Base-by-base conservation (phyloP, 306 rosid species). In the Geum urbanum region DNA sequence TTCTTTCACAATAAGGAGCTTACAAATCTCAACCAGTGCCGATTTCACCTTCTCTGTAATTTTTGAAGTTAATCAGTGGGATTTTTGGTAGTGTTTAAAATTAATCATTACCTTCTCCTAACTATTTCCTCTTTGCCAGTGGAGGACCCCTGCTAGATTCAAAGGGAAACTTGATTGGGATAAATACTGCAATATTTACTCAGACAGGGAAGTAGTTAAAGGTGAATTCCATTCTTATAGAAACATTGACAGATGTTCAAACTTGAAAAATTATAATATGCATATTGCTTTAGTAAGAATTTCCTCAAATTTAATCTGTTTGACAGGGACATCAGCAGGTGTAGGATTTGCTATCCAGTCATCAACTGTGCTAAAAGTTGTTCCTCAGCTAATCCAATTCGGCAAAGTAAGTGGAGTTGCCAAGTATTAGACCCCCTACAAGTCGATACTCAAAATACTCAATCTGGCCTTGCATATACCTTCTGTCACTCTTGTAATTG, bases 331-430 rank as follows among this genome's bases (percentile, higher is more conserved):
- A 71, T 94, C 99, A 53, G 97, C 99, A 27, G 96, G 97, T 62
- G 99, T 94, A 48, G 97, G 99, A 69, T 94, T 94, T 84, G 99
- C 97, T 54, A 91, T 94, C 82, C 99, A 91, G 58, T 91, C 97
- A 66, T 83, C 88, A 72, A 87, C 97, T 56, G 99, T 91, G 35
- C 77, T 68, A 59, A 84, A 85, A 78, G 88, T 94, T 57, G 88
- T 86, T 69, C 96, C 97, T 54, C 99, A 91, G 77, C 76, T 94
- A 82, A 94, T 94, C 81, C 88, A 86, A 65, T 87, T 85, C 58
- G 92, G 99, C 70, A 94, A 83, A 77, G 97, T 91, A 76, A 77
- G 84, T 74, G 22, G 47, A 62, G 4, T 39, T 67, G 39, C 69
- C 10, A 52, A 20, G 13, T 61, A 27, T 39, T 59, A 10, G 24